Base-by-base conservation (phyloP, 768 basidiomycete species). In the Macrolepiota albuminosa region DNA sequence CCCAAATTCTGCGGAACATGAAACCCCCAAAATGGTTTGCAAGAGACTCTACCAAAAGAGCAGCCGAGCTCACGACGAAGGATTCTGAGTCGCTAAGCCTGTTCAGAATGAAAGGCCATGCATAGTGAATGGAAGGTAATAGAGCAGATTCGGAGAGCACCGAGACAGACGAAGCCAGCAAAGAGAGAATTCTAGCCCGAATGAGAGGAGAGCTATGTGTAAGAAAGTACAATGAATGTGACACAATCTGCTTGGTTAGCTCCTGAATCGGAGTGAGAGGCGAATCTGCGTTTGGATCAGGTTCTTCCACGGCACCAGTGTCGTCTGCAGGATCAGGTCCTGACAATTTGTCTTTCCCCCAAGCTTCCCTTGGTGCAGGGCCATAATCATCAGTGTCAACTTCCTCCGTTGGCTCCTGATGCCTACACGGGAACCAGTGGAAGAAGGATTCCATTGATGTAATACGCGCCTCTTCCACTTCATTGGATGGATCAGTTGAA, bases 81-180 rank as follows among this genome's bases (percentile, higher is more conserved):
- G 85, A 75, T 68, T 95, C 89, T 0, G 78, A 47, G 67, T 94
- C 92, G 14, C 71, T 69, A 13, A 98, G 78, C 8, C 96, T 83
- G 65, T 93, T 93, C 57, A 98, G 74, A 64, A 99, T 84, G 71
- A 88, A 92, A n/a, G 93, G 93, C 97, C 97, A 99, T 2, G 91
- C 89, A 24, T 83, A 81, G 71, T 98, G 91, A 39, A 98, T 83
- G 5, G 89, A 81, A 2, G 94, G 91, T 43, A 98, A 81, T 18
- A 98, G 81, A 16, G 88, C 84, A 13, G 86, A 83, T 66, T 88
- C 87, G 0, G 81, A 81, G 24, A 87, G 77, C 6, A 95, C 85
- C 0, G 89, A 83, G 4, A 91, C 84, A 2, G 95, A 86, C 1
- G 85, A 82, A 13, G 83, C 75, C 43, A 99, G 76, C 14, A 99